Evolutionary conservation across 352 stramenopile species (phyloP), one percentile per base, ranked within the genome.

Genomic region (Phytopythium chamaehyphon): DNA sequence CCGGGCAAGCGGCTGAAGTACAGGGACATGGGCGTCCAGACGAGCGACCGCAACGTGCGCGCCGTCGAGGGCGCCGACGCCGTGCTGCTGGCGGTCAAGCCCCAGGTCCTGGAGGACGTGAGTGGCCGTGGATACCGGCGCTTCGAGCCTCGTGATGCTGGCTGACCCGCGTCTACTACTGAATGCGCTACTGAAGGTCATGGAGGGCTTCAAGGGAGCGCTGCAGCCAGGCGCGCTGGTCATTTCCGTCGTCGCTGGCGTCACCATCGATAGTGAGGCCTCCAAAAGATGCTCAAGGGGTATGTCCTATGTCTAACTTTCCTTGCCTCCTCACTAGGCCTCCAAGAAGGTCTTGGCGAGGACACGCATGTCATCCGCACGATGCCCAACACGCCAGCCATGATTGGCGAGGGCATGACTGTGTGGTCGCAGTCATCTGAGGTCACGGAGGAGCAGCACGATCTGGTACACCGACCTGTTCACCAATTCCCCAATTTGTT

Each of bases 341-440:
- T 94, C 53, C 76, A 93, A 36, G 51, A 56, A 0, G 64, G 76
- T 14, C 63, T 85, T 7, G 77, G 86, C 1, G 59, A 83, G 15
- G 54, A 82, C 26, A 90, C 83, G 14, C 79, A 68, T 28, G 66
- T 98, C 58, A 96, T 97, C 40, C 86, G 94, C 23, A 91, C 68
- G 40, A 98, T 98, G 95, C 95, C 95, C 2, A 98, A 98, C 65
- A 98, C 95, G 7, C 95, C 95, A 4, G 92, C 92, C 21, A 96
- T 90, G 73, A 97, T 98, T 35, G 87, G 90, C 59, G 71, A 97
- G 59, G 94, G 95, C 47, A 96, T 98, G 59, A 98, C 95, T 0
- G 95, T 98, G 8, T 98, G 94, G 95, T 88, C 74, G 14, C 75
- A 86, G 51, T 88, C 76, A 18, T 65, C 61, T 2, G 71, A 90